These are phyloP conservation scores for Trichophyton equinum DNA, from an alignment of 2,329 filamentous ascomycete genomes.

Conservation along the genomic window DNA sequence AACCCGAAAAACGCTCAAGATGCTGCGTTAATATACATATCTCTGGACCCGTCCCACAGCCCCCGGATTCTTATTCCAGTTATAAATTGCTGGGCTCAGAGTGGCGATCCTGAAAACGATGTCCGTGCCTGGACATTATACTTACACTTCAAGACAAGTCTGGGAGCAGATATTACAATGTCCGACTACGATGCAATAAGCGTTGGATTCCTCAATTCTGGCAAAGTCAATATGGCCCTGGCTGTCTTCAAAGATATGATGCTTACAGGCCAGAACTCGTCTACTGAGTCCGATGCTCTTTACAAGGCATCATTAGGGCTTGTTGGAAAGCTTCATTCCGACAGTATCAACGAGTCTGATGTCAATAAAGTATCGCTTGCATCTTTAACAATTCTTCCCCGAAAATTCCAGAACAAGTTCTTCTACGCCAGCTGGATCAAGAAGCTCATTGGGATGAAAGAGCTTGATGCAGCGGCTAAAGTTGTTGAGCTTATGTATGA, in stretches of 20 bases:
- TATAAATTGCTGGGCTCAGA: conserved; percentile 53
- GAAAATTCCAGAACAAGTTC: conserved; percentile 54
- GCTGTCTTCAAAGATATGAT: conserved; percentile 85
- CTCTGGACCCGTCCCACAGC: conserved; percentile 22
- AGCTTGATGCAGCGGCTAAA: conserved; percentile 56
- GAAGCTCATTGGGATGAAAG: conserved; percentile 59
- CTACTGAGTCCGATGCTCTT: conserved; percentile 34
- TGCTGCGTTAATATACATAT: conserved; percentile 35
- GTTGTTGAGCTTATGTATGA: conserved; percentile 66
- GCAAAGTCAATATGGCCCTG: conserved; percentile 54
- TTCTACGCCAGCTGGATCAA: conserved; percentile 86
- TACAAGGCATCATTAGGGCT: conserved; percentile 32
- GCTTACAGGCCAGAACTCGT: conserved; percentile 42
- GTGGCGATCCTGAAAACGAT: conserved; percentile 38
- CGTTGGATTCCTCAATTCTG: conserved; percentile 55
- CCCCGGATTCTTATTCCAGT: conserved; percentile 45
- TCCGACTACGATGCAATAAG: conserved; percentile 66
- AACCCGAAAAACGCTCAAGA: conserved; percentile 38
- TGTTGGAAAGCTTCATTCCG: conserved; percentile 30
- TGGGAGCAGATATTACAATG: conserved; percentile 52
- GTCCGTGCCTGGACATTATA: conserved; percentile 57
- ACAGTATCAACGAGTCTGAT: conserved; percentile 30
- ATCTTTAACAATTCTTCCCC: conserved; percentile 41
- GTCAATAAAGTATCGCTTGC: conserved; percentile 39
- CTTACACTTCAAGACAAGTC: conserved; percentile 47